Evolutionary conservation across 371 early-diverging fungal genomes (phyloP), one percentile per base, ranked within the genome.

Genomic region (Actinomortierella wolfii): DNA sequence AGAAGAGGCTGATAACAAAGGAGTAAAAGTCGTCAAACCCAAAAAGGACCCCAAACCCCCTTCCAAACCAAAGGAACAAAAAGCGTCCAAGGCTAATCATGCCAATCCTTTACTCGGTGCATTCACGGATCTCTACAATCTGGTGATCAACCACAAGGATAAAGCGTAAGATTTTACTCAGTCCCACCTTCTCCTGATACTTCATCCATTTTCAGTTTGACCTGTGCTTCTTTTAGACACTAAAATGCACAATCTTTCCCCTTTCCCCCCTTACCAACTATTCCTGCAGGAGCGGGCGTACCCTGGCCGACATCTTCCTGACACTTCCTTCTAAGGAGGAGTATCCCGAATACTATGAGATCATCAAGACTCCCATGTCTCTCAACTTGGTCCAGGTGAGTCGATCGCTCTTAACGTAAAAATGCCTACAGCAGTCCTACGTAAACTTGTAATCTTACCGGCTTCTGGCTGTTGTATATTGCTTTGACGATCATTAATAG

Each of bases 291-390:
- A 78, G 79, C 21, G 92, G 86, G 14, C 87, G 87, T 17, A 79
- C 79, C 40, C 54, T 89, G 2, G 74, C 83, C 39, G 88, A 88
- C 15, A 70, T 89, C 42, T 97, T 95, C 69, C 52, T 84, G 55
- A 86, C 90, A 44, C 81, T 92, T 13, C 96, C 96, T 4, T 89
- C 89, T 11, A 80, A 80, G 61, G 79, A 82, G 2, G 83, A 87
- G 24, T 95, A 95, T 62, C 95, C 97, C 2, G 95, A 95, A 57
- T 97, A 97, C 71, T 96, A 94, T 76, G 81, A 89, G 40, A 77
- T 93, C 50, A 95, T 95, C 59, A 86, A 89, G 51, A 76, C 86
- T 1, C 97, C 97, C 9, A 94, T 96, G 69, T 87, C 94, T 7
- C 62, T 95, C 6, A 80, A 85, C 29, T 78, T 80, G 29, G 90